Base-by-base conservation (phyloP, 2,329 filamentous ascomycete species). In the Pseudocercospora fuligena region DNA sequence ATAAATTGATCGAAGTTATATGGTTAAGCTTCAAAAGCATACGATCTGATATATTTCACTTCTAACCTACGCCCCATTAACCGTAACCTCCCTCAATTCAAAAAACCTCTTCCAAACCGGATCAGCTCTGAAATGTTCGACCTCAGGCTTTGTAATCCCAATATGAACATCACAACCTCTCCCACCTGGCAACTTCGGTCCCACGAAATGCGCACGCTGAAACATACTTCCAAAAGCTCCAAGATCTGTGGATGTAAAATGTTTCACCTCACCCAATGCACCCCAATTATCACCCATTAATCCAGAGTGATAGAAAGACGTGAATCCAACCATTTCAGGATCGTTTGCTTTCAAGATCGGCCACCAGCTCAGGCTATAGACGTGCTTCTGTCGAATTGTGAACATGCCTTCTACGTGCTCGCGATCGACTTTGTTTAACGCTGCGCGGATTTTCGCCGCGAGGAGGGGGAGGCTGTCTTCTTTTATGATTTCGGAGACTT, bases 221-320 rank as follows among this genome's bases (percentile, higher is more conserved):
- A 69, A 69, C n/a, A 29, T 46, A 19, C 56, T 58, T 7, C 68
- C 70, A 33, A 71, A 69, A 16, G 65, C 68, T 1, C 70, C 70
- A 8, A 69, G 43, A 43, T 71, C 65, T 33, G 70, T 70, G 5
- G 58, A 59, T 31, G 66, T 67, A 53, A 71, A 71, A 60, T 71
- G 68, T 27, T 70, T 70, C 9, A 66, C 65, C n/a, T 61, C 60
- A 3, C 68, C 66, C 6, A 71, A 49, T 12, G 56, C 49, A 9
- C 70, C 70, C 51, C 60, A 71, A 29, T 71, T 63, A 1, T 60
- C 36, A 0, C 65, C 61, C 19, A 67, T 58, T 33, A 71, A 40
- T 36, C 70, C 66, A 6, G 63, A 66, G 8, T 71, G 70, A n/a
- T 71, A 71, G 29, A 71, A 66, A 19, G 62, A 66, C 8, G 70